Conservation (phyloP, 2,329 filamentous ascomycete species). For the Fusarium chuoi region DNA sequence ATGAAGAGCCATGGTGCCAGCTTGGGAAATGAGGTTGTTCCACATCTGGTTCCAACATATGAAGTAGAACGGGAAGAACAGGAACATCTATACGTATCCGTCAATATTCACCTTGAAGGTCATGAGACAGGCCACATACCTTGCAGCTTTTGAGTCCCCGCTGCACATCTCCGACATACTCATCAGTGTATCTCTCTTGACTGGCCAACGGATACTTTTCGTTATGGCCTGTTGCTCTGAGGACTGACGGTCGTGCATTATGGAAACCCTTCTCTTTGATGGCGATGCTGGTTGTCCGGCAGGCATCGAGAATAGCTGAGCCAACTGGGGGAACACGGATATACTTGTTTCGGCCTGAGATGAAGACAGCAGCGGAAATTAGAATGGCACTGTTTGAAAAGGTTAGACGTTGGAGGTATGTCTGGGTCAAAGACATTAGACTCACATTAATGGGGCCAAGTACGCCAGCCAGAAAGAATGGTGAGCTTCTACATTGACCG, state of each 20-base stretch:
- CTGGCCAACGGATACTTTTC: neutral
- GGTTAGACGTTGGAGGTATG: neutral
- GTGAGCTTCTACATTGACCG: neutral
- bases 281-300: neutral
- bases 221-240: neutral
- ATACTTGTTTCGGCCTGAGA: slow-evolving; percentile 1
- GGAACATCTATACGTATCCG: neutral
- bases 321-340: neutral
- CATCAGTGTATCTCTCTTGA: neutral
- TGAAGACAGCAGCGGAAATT: neutral
- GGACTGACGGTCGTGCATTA: neutral
- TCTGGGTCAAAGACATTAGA: rapidly evolving
- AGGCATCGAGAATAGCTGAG: neutral
- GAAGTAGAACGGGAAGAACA: slow-evolving; percentile 11
- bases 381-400: neutral
- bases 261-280: neutral
- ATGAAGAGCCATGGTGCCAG: slow-evolving; percentile 1
- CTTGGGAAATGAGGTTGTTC: slow-evolving; percentile 6
- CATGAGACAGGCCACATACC: neutral
- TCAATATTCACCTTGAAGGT: neutral
- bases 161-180: slow-evolving; percentile 1
- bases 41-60: slow-evolving; percentile 15
- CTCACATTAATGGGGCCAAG: neutral
- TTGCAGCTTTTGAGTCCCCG: slow-evolving; percentile 14
- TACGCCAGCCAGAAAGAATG: slow-evolving; percentile 5